Conservation (phyloP, 139 green algal species). For the Desmodesmus armatus region DNA sequence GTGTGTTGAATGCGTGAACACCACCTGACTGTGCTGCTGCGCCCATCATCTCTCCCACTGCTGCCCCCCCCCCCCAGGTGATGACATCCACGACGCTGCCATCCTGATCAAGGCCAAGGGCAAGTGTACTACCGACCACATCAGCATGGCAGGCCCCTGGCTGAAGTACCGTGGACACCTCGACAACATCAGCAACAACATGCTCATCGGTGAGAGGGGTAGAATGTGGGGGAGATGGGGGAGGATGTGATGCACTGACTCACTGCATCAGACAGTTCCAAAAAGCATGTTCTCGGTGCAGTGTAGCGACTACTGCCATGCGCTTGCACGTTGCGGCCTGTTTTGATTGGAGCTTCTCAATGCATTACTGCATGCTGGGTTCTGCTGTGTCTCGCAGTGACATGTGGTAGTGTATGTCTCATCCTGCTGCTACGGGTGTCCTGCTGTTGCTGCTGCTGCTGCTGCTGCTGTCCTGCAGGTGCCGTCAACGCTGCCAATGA, state of each 20-base stretch:
- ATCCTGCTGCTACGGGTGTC: background rate
- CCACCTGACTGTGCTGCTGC: too few relatives aligned
- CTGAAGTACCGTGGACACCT: conserved; percentile 98
- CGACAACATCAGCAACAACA: conserved; percentile 99
- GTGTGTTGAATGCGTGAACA: too few relatives aligned
- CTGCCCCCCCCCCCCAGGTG: too few relatives aligned
- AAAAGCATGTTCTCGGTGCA: background rate
- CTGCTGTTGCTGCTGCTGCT: background rate
- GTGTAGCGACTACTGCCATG: background rate
- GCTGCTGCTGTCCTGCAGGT: conserved; percentile 47
- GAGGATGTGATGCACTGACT: too few relatives aligned
- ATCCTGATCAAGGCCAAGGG: conserved; percentile 90
- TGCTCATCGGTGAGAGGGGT: conserved; percentile 84
- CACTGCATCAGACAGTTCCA: background rate
- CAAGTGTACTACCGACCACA: conserved; percentile 99
- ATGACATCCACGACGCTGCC: conserved; percentile 80
- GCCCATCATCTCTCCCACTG: too few relatives aligned
- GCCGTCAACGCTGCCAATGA: conserved; percentile 93
- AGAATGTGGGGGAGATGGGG: too few relatives aligned
- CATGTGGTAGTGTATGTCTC: too few relatives aligned
- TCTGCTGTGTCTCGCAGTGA: too few relatives aligned
- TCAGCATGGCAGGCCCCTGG: conserved; percentile 97
- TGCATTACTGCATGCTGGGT: too few relatives aligned
- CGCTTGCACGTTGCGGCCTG: too few relatives aligned
- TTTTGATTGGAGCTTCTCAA: too few relatives aligned